These are phyloP conservation scores for Annona cherimola DNA, from an alignment of 164 flowering plant species.

Conservation along the genomic window DNA sequence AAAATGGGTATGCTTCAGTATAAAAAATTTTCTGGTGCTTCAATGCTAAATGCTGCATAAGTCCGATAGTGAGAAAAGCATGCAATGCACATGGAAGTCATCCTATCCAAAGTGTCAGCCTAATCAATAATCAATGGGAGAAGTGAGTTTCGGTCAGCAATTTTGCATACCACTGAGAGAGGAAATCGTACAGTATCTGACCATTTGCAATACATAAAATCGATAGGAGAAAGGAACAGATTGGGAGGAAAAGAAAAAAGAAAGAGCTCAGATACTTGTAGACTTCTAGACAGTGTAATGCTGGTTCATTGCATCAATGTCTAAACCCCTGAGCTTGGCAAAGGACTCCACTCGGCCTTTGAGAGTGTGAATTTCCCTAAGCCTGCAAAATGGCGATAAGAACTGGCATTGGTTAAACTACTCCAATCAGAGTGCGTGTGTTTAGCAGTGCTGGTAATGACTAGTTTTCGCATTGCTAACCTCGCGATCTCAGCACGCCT, in stretches of 20 bases:
- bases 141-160: neutral
- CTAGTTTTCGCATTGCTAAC: slow-evolving; percentile 22
- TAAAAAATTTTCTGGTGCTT: no score
- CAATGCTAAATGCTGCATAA: no score
- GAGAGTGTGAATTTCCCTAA: slow-evolving; percentile 72
- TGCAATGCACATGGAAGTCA: neutral
- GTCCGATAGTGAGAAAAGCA: no score
- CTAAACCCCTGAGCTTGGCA: slow-evolving; percentile 56
- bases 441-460: neutral
- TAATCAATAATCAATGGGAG: neutral
- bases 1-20: no score
- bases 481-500: slow-evolving; percentile 79
- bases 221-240: neutral
- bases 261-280: neutral
- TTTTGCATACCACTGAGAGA: neutral
- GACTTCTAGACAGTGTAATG: slow-evolving; percentile 48
- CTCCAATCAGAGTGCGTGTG: neutral
- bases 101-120: neutral
- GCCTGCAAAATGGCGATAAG: slow-evolving; percentile 24
- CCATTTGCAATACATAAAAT: neutral
- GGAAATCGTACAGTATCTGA: neutral
- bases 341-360: slow-evolving; percentile 65
- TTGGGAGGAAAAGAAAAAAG: neutral
- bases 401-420: neutral
- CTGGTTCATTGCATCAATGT: slow-evolving; percentile 47